Conservation (phyloP, 257 asterid genomes). For the Verbena officinalis region DNA sequence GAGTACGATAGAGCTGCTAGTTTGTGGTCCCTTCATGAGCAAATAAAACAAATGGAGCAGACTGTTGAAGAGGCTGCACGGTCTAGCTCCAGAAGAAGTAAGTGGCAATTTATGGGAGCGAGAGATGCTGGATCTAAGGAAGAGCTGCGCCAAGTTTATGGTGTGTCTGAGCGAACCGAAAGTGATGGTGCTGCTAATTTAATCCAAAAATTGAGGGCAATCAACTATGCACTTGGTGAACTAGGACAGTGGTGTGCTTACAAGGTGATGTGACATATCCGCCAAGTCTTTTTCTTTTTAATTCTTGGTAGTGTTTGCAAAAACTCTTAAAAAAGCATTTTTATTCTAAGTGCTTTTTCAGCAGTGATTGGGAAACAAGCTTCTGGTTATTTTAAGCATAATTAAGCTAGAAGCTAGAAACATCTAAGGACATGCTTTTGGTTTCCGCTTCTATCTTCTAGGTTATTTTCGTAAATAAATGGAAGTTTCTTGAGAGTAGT, state of each 20-base stretch:
- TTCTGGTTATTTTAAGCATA: too few species aligned
- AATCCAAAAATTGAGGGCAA: constrained; percentile 94
- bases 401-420: too few species aligned
- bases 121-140: constrained; percentile 99
- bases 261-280: constrained; percentile 54
- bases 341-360: too few species aligned
- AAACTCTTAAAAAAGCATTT: too few species aligned
- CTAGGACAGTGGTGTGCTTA: constrained; percentile 99
- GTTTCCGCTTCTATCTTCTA: too few species aligned
- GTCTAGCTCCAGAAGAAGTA: constrained; percentile 90
- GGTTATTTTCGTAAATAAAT: too few species aligned
- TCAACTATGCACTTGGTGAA: constrained; percentile 97
- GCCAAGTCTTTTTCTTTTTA: background rate
- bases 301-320: background rate
- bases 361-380: too few species aligned
- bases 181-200: constrained; percentile 98
- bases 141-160: constrained; percentile 92
- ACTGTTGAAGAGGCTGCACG: constrained; percentile 95
- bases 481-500: too few species aligned
- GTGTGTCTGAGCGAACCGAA: constrained; percentile 98
- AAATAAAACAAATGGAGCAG: constrained; percentile 91
- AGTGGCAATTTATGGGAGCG: constrained; percentile 99
- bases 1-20: constrained; percentile 95
- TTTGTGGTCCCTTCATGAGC: constrained; percentile 95
- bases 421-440: too few species aligned